A percentile compares a stretch with the other conserved stretches of the same genome.
Conservation (phyloP, 257 asterid genomes). For the Solanum etuberosum region DNA sequence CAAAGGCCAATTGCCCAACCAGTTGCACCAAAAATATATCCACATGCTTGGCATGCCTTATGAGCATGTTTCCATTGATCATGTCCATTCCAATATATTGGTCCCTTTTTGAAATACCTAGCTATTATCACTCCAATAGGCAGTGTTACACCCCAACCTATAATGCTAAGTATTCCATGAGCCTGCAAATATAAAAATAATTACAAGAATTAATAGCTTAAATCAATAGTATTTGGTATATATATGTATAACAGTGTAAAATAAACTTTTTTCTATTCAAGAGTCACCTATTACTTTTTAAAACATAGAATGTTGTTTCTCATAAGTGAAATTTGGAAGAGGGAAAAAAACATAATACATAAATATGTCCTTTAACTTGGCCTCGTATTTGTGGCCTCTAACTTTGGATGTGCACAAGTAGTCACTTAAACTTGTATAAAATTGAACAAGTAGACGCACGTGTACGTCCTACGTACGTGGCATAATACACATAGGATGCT, state of each 20-base stretch:
- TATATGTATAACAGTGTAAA: background rate
- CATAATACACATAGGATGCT: background rate
- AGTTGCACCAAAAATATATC: slow-evolving; percentile 28
- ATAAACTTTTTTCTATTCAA: background rate
- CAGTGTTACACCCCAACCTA: slow-evolving; percentile 52
- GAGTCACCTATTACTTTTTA: background rate
- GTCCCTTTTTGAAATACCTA: slow-evolving; percentile 28
- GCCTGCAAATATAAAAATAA: slow-evolving; percentile 13
- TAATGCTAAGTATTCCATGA: slow-evolving; percentile 48
- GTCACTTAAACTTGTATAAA: no score
- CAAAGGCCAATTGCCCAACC: slow-evolving; percentile 47
- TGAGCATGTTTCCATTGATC: slow-evolving; percentile 24
- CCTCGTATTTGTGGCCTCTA: no score
- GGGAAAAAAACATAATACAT: no score
- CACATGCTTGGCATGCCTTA: slow-evolving; percentile 25
- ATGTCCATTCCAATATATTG: background rate
- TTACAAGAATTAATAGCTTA: background rate
- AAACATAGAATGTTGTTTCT: background rate
- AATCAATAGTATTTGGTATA: background rate
- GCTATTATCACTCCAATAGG: slow-evolving; percentile 52
- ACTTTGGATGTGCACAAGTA: no score
- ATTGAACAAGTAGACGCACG: no score
- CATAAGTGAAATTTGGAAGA: background rate
- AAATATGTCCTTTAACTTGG: no score
- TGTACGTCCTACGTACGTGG: no score